Evolutionary conservation across 1,284 basidiomycete genomes (phyloP).

Genomic region (Tilletia horrida): DNA sequence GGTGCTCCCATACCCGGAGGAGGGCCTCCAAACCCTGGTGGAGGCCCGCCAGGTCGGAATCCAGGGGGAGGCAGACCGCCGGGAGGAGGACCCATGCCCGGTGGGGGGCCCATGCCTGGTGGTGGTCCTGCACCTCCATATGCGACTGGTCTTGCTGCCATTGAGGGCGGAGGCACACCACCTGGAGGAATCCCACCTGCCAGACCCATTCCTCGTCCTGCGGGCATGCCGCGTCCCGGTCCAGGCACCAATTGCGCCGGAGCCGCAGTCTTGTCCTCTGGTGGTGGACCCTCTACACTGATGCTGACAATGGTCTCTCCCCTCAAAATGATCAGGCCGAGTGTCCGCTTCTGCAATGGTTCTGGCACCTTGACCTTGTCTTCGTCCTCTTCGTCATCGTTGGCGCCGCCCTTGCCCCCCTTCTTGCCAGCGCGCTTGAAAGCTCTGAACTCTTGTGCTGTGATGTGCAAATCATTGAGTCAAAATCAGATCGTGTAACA

Average conservation of each 20-base stretch:
- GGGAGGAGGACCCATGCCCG: constrained; percentile 34
- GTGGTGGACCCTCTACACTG: constrained; percentile 92
- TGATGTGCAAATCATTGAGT: constrained; percentile 13
- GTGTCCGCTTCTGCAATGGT: constrained; percentile 91
- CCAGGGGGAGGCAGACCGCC: constrained; percentile 49
- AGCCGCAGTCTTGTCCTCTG: constrained; percentile 82
- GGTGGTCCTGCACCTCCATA: constrained; percentile 63
- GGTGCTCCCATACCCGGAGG: constrained; percentile 23
- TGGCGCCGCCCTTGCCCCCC: constrained; percentile 29
- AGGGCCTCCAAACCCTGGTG: constrained; percentile 29
- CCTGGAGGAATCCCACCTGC: constrained; percentile 58
- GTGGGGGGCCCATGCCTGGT: constrained; percentile 58
- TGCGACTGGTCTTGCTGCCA: constrained; percentile 33
- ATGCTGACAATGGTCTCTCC: constrained; percentile 95
- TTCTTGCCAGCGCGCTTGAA: constrained; percentile 39
- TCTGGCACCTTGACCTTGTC: constrained; percentile 61
- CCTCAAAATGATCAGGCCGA: constrained; percentile 91
- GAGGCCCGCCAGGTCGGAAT: constrained; percentile 33
- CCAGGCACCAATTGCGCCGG: constrained; percentile 79
- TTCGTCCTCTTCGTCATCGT: constrained; percentile 38
- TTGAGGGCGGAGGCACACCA: constrained; percentile 58
- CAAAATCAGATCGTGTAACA: no score
- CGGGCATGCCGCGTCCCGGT: constrained; percentile 88
- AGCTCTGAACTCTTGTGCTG: constrained; percentile 51
- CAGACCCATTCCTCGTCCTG: constrained; percentile 94